A percentile compares a stretch with the other conserved stretches of the same genome.
phyloP scores from a whole-genome alignment of 73 alveolate genomes.

The Durusdinium trenchii region DNA sequence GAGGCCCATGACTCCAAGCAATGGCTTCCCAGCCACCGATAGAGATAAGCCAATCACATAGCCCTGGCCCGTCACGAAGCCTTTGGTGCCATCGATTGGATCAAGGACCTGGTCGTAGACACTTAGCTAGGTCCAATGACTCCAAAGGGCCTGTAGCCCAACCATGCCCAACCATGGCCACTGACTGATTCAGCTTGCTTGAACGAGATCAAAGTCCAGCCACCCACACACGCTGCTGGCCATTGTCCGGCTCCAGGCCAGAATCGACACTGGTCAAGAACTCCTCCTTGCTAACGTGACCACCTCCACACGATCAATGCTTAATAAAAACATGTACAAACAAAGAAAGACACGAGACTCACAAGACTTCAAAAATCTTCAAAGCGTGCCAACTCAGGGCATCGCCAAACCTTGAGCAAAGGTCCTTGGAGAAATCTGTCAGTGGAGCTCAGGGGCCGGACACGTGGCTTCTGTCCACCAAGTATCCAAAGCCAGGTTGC shows the following conservation, averaged over 20 bases:
- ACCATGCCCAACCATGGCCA: neutral
- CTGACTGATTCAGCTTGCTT: neutral
- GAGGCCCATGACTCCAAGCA: constrained; percentile 75
- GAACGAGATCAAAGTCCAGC: neutral
- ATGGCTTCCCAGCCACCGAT: constrained; percentile 31
- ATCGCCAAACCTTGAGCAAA: constrained; percentile 48
- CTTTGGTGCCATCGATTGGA: constrained; percentile 88
- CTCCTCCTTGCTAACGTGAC: neutral
- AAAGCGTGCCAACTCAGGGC: neutral
- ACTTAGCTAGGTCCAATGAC: neutral
- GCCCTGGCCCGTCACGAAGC: constrained; percentile 88
- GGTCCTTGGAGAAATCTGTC: constrained; percentile 5
- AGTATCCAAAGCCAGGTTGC: constrained; percentile 53
- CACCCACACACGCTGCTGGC: constrained; percentile 42
- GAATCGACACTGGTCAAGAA: constrained; percentile 41
- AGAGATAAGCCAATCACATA: constrained; percentile 62
- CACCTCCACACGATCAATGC: too few relatives aligned
- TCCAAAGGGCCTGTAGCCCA: neutral
- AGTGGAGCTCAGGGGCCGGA: neutral
- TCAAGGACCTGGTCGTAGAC: constrained; percentile 28
- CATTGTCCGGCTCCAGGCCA: constrained; percentile 39
- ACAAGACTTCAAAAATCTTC: neutral
- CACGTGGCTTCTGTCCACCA: neutral
- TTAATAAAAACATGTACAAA: neutral
- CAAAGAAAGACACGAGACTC: neutral